Evolutionary conservation across 257 asterid genomes (phyloP), one percentile per base, ranked within the genome.

Genomic region (Gentiana macrophylla): DNA sequence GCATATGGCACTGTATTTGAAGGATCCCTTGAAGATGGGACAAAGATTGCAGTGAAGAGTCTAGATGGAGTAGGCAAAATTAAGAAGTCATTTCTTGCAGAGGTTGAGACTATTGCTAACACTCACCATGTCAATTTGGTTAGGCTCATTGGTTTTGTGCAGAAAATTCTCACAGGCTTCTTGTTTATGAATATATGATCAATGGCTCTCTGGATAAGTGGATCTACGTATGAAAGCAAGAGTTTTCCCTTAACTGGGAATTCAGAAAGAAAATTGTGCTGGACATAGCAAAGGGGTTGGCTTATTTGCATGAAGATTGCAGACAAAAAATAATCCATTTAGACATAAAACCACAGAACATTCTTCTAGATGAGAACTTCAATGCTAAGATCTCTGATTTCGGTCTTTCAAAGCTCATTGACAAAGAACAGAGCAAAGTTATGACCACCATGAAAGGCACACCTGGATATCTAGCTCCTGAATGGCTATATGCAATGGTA

Each of bases 321-420:
- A 62, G 61, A 32, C 68, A 61, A 32, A 71, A 66, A 55, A 65
- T 71, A 49, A 44, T 66, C 48, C 72, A 71, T 24, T 54, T 71
- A 15, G 66, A 71, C 11, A 70, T 71, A 52, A 57, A 71, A 50
- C 66, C 76, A 0, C 72, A 65, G 35, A 70, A 65, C 59, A 70
- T 70, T 61, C 71, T 70, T 15, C 50, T 65, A 33, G 68, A 70
- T 33, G 51, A 61, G 33, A 5, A 52, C 44, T 61, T 65, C 68
- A 71, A 62, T 37, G 72, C 77, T 13, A 71, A 71, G 33, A 41
- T 66, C 55, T 53, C 72, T 0, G 76, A 71, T 53, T 71, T 71
- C 35, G 72, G 69, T 6, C 11, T 71, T 56, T 66, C 69, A 3
- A 66, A 71, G 38, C 55, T 71, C 3, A 54, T 71, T 2, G 76